phyloP scores from a whole-genome alignment of 2,329 filamentous ascomycete species.

The Talaromyces sp. region DNA sequence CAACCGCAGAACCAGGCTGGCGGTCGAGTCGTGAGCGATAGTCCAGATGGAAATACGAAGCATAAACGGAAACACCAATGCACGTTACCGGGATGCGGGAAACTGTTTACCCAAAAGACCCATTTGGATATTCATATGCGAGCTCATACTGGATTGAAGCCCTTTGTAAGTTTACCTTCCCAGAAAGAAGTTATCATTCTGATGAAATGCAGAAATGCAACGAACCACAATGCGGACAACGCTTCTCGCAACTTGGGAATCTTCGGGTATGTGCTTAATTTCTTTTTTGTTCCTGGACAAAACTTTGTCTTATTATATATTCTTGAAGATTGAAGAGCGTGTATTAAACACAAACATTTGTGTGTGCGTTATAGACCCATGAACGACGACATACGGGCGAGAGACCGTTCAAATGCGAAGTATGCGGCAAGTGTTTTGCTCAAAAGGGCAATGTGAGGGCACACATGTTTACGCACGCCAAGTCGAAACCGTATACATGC shows the following conservation, averaged over 20 bases:
- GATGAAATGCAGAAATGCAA: slow-evolving; percentile 58
- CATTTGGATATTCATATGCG: slow-evolving; percentile 87
- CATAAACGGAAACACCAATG: slow-evolving; percentile 68
- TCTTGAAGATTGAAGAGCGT: slow-evolving; percentile 2
- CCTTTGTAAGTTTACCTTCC: slow-evolving; percentile 67
- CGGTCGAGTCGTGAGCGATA: slow-evolving; percentile 4
- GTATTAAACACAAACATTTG: slow-evolving; percentile 12
- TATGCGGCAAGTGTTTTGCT: slow-evolving; percentile 78
- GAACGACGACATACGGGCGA: slow-evolving; percentile 84
- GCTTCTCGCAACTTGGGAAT: slow-evolving; percentile 88
- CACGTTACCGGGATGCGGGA: slow-evolving; percentile 69
- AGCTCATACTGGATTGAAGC: slow-evolving; percentile 85
- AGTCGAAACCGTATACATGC: slow-evolving; percentile 76
- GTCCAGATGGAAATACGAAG: slow-evolving; percentile 37
- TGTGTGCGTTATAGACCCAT: slow-evolving; percentile 62
- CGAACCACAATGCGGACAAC: slow-evolving; percentile 69
- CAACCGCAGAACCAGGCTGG: background rate
- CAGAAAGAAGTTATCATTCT: background rate
- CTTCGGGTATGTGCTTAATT: slow-evolving; percentile 64
- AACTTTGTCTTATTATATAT: background rate
- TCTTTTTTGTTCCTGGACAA: background rate
- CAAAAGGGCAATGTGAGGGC: slow-evolving; percentile 82
- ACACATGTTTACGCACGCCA: slow-evolving; percentile 77
- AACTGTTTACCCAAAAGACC: slow-evolving; percentile 86
- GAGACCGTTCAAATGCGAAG: slow-evolving; percentile 75